A percentile compares a stretch with the other conserved stretches of the same genome.
phyloP scores from a whole-genome alignment of 345 rosid genomes.

The Chamaenerion angustifolium region DNA sequence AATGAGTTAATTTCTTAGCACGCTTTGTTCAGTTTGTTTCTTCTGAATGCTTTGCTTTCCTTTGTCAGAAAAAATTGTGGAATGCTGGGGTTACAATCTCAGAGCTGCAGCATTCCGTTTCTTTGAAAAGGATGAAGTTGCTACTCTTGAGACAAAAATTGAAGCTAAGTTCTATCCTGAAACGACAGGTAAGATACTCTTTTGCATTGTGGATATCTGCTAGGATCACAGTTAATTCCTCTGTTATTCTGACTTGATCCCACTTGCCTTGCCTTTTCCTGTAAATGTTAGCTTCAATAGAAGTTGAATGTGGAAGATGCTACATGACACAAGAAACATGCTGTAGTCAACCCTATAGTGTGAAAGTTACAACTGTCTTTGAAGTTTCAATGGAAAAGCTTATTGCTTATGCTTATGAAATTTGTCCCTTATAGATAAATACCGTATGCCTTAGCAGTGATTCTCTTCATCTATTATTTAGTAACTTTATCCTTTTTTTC shows the following conservation, averaged over 20 bases:
- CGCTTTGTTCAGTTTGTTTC: neutral
- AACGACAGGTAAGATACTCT: slow-evolving; percentile 58
- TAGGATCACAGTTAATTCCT: slow-evolving; percentile 4
- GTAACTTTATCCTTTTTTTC: neutral
- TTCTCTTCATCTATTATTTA: neutral
- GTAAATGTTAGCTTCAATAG: too few species aligned
- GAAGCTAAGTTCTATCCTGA: slow-evolving; percentile 75
- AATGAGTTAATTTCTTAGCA: too few species aligned
- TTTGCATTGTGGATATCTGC: neutral
- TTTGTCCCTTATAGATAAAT: too few species aligned
- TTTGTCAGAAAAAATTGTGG: slow-evolving; percentile 69
- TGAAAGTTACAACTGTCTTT: too few species aligned
- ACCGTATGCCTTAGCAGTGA: neutral
- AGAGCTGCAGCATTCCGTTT: slow-evolving; percentile 69
- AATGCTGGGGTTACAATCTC: slow-evolving; percentile 77
- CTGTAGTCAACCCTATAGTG: too few species aligned
- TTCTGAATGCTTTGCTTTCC: neutral
- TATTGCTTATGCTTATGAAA: neutral
- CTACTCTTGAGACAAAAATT: slow-evolving; percentile 65
- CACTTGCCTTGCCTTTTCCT: too few species aligned
- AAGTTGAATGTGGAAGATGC: too few species aligned
- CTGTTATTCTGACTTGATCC: neutral
- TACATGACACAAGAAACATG: neutral
- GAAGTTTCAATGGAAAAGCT: too few species aligned
- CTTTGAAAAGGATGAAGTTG: slow-evolving; percentile 69